Evolutionary conservation across 129 eudicot species (phyloP).

Genomic region (carrot (Daucus carota)): DH1_v3.0 NC_030389.2:34796001-34796500

Average conservation of each 20-base stretch:
- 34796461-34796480: not conserved
- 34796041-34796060: slow-evolving; percentile 49
- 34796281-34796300: not conserved
- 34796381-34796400: not conserved
- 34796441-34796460: not conserved
- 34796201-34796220: not conserved
- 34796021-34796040: not conserved
- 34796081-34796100: slow-evolving; percentile 87
- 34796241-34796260: not conserved
- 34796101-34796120: slow-evolving; percentile 87
- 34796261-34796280: not conserved
- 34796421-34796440: not conserved
- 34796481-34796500: not conserved
- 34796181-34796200: not conserved
- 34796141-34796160: slow-evolving; percentile 32
- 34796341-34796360: not conserved
- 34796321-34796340: not conserved
- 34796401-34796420: not conserved
- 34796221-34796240: not conserved
- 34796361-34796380: not conserved
- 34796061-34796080: slow-evolving; percentile 58
- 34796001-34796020: not conserved
- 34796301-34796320: not conserved
- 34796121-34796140: slow-evolving; percentile 82
- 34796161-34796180: no score